These are phyloP conservation scores for Xanthoparmelia taractica DNA, from an alignment of 495 filamentous ascomycete genomes.

Conservation along the genomic window DNA sequence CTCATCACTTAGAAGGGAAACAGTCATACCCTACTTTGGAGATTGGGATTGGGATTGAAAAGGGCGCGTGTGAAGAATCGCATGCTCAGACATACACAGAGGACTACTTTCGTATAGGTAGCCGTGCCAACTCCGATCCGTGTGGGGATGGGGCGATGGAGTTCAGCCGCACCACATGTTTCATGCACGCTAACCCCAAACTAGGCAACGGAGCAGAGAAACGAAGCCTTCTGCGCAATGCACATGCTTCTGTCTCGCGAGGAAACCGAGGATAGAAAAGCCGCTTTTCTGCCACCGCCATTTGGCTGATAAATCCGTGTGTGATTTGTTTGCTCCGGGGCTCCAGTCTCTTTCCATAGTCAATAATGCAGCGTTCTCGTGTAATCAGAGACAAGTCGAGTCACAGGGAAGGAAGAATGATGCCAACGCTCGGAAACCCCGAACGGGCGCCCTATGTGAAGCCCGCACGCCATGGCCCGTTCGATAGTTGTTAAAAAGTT, in stretches of 20 bases:
- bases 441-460: constrained; percentile 6
- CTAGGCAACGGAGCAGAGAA: constrained; percentile 2
- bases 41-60: not conserved
- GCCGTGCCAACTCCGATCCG: not conserved
- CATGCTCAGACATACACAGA: not conserved
- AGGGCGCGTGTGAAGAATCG: not conserved
- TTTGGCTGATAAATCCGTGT: constrained; percentile 18
- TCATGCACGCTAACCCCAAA: constrained; percentile 1
- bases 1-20: not conserved
- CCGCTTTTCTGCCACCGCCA: constrained; percentile 16
- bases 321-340: not conserved
- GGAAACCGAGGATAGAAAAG: constrained; percentile 1
- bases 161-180: constrained; percentile 5
- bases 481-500: not conserved
- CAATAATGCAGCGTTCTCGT: constrained; percentile 17
- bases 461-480: constrained; percentile 8
- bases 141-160: not conserved
- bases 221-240: not conserved
- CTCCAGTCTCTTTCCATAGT: not conserved
- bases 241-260: not conserved
- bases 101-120: too few relatives aligned
- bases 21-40: not conserved
- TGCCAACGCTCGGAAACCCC: constrained; percentile 16
- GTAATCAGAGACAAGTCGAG: constrained; percentile 9
- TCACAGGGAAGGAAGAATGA: constrained; percentile 1